Conservation (phyloP, 192 early-diverging fungal genomes). For the Funneliformis mosseae region DNA sequence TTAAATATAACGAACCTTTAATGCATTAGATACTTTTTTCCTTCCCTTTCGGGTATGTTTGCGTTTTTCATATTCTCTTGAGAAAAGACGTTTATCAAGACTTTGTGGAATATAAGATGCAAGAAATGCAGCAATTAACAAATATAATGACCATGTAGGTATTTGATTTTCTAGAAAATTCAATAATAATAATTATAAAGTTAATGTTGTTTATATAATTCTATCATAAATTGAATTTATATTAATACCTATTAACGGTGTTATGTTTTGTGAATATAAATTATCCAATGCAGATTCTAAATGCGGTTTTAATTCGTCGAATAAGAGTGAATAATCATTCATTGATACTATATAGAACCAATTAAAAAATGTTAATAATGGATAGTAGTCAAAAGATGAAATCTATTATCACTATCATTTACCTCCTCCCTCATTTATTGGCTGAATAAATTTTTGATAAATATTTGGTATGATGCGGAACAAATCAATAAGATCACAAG, state of each 20-base stretch:
- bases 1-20: neutral
- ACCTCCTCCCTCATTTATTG: constrained; percentile 1
- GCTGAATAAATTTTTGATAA: constrained; percentile 6
- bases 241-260: neutral
- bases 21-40: neutral
- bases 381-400: neutral
- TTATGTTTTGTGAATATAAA: constrained; percentile 10
- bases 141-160: constrained; percentile 5
- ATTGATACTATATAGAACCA: neutral
- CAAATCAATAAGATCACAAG: constrained; percentile 8
- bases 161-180: neutral
- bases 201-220: neutral
- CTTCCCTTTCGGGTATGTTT: neutral
- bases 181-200: neutral
- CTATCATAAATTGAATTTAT: neutral
- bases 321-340: constrained; percentile 6
- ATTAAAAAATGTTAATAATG: no score
- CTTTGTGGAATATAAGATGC: constrained; percentile 9
- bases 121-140: neutral
- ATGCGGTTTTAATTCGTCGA: constrained; percentile 1
- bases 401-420: neutral
- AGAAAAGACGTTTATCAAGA: neutral
- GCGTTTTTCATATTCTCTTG: neutral
- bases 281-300: neutral
- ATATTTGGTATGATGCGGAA: neutral